phyloP scores from a whole-genome alignment of 495 filamentous ascomycete species.

The Elasticomyces elasticus region DNA sequence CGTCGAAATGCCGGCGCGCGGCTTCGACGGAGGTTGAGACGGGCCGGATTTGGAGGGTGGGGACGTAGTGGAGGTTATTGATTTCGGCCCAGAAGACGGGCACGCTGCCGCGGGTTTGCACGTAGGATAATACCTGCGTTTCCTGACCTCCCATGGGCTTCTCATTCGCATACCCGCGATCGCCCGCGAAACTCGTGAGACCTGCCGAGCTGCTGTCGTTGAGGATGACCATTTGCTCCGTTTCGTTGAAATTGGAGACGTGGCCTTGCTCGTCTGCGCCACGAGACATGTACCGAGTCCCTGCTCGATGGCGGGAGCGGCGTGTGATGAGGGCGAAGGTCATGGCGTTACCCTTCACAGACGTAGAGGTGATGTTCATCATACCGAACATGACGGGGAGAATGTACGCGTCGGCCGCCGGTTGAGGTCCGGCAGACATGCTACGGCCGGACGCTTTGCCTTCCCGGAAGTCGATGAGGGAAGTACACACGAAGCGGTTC shows the following conservation, averaged over 20 bases:
- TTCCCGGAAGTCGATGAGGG: conserved; percentile 75
- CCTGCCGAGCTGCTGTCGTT: conserved; percentile 63
- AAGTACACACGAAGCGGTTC: conserved; percentile 86
- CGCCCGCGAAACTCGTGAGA: conserved; percentile 71
- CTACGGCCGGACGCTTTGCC: conserved; percentile 30
- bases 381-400: conserved; percentile 91
- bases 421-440: conserved; percentile 51
- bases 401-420: conserved; percentile 82
- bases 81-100: conserved; percentile 93
- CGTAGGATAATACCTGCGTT: conserved; percentile 81
- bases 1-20: conserved; percentile 74
- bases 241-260: conserved; percentile 96
- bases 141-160: conserved; percentile 56
- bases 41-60: conserved; percentile 74
- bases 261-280: conserved; percentile 89
- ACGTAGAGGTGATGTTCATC: conserved; percentile 73
- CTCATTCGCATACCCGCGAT: conserved; percentile 61
- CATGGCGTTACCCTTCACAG: conserved; percentile 67
- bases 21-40: conserved; percentile 73
- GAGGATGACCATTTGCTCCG: conserved; percentile 79
- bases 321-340: conserved; percentile 83
- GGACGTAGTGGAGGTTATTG: conserved; percentile 80
- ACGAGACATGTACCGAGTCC: conserved; percentile 88
- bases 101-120: conserved; percentile 90
- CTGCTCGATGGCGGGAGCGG: conserved; percentile 72